These are phyloP conservation scores for Triangularia setosa DNA, from an alignment of 2,329 filamentous ascomycete species.

Conservation along the genomic window DNA sequence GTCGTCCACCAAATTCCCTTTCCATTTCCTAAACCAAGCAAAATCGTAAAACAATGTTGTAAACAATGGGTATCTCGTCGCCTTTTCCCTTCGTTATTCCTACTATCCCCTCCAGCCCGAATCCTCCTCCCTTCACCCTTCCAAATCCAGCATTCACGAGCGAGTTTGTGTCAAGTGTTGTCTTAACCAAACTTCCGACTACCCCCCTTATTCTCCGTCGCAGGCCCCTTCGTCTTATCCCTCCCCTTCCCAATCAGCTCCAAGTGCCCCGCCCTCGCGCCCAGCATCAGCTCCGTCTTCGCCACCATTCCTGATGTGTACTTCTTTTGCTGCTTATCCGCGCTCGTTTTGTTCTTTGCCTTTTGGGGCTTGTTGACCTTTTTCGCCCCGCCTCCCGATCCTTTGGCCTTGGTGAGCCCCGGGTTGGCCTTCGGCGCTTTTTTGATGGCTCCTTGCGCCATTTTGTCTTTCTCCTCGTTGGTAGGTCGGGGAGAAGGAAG, in stretches of 20 bases:
- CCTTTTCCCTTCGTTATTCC: neutral
- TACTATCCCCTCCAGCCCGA: neutral
- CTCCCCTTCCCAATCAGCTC: conserved; percentile 57
- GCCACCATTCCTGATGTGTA: conserved; percentile 51
- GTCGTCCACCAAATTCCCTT: neutral
- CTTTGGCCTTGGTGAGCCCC: conserved; percentile 35
- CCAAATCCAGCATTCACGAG: no score
- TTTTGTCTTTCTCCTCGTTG: conserved; percentile 25
- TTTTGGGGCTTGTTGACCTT: conserved; percentile 47
- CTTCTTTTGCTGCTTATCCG: conserved; percentile 53
- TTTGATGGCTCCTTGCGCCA: conserved; percentile 55
- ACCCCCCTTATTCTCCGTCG: conserved; percentile 39
- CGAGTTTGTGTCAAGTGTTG: no score
- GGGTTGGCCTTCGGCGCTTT: conserved; percentile 40
- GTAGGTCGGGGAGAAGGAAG: neutral
- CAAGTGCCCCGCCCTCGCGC: conserved; percentile 56
- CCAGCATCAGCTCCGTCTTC: conserved; percentile 55
- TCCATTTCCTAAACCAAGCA: neutral
- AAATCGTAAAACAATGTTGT: neutral
- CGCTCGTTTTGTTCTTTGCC: conserved; percentile 36
- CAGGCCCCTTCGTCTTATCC: conserved; percentile 36
- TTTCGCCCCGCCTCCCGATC: conserved; percentile 25
- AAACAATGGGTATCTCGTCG: neutral
- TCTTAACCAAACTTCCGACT: conserved; percentile 53
- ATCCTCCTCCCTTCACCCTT: neutral